These are phyloP conservation scores for Draba incana DNA, from an alignment of 345 rosid genomes.

Conservation along the genomic window DNA sequence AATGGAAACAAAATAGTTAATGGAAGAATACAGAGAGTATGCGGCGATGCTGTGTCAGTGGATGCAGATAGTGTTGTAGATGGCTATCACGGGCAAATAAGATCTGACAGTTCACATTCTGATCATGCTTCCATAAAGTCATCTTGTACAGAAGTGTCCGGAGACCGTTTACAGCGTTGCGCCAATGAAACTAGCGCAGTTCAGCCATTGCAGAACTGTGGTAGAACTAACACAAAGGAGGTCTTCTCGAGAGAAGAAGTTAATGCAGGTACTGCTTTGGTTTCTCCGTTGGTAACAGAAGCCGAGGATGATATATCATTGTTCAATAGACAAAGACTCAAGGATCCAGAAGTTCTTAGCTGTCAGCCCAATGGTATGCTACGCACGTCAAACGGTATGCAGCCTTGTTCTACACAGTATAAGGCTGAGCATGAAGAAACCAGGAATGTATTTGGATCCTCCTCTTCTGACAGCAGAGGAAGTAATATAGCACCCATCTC, in stretches of 20 bases:
- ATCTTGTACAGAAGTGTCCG: slow-evolving; percentile 42
- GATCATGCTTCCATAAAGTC: slow-evolving; percentile 48
- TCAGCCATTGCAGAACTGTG: slow-evolving; percentile 34
- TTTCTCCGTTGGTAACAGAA: slow-evolving; percentile 38
- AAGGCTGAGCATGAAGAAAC: slow-evolving; percentile 38
- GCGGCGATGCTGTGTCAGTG: slow-evolving; percentile 44
- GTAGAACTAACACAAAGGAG: slow-evolving; percentile 40
- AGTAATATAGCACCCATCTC: slow-evolving; percentile 40
- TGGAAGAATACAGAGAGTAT: slow-evolving; percentile 41
- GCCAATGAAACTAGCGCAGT: slow-evolving; percentile 46
- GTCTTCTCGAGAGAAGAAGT: slow-evolving; percentile 39
- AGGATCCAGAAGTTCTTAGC: slow-evolving; percentile 73
- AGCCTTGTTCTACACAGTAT: slow-evolving; percentile 53
- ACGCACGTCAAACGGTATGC: slow-evolving; percentile 47
- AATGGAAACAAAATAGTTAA: slow-evolving; percentile 30
- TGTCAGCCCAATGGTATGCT: slow-evolving; percentile 47
- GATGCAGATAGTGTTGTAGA: slow-evolving; percentile 48
- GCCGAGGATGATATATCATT: slow-evolving; percentile 74
- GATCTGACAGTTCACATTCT: slow-evolving; percentile 38
- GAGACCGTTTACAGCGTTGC: slow-evolving; percentile 32
- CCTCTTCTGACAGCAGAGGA: slow-evolving; percentile 47
- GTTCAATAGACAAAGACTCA: slow-evolving; percentile 71
- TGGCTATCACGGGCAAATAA: slow-evolving; percentile 43
- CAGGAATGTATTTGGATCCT: slow-evolving; percentile 45
- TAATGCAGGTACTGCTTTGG: slow-evolving; percentile 39